Evolutionary conservation across 768 basidiomycete genomes (phyloP).

Genomic region (Pholiota molesta): DNA sequence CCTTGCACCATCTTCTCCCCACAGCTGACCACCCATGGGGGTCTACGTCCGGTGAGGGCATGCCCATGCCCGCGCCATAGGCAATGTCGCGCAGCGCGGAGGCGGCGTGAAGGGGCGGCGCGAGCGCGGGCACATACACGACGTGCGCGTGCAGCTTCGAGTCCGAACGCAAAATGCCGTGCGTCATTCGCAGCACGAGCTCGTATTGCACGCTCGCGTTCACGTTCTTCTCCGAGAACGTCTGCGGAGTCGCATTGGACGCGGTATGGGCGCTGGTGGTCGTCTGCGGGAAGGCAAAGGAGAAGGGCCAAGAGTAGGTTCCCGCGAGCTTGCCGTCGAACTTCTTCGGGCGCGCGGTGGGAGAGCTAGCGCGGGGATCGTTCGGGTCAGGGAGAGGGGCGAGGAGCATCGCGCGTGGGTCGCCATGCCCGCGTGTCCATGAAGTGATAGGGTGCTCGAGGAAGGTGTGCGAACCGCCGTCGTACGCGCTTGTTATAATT

Average conservation of each 20-base stretch:
- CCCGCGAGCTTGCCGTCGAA: constrained; percentile 38
- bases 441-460: constrained; percentile 29
- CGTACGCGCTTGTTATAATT: constrained; percentile 30
- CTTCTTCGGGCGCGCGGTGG: constrained; percentile 20
- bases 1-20: constrained; percentile 23
- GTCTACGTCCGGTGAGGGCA: constrained; percentile 36
- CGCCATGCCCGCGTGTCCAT: constrained; percentile 36
- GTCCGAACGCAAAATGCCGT: constrained; percentile 40
- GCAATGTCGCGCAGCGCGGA: constrained; percentile 37
- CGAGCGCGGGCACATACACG: constrained; percentile 35
- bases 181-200: constrained; percentile 37
- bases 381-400: constrained; percentile 1
- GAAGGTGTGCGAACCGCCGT: constrained; percentile 32
- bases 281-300: constrained; percentile 38
- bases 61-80: constrained; percentile 30
- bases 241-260: constrained; percentile 31
- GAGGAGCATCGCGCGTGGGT: constrained; percentile 28
- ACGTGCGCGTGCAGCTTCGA: constrained; percentile 34
- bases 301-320: constrained; percentile 41
- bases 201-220: constrained; percentile 40
- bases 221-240: constrained; percentile 36
- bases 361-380: neutral
- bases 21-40: constrained; percentile 38
- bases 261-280: neutral
- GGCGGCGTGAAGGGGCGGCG: constrained; percentile 26